Evolutionary conservation across 768 basidiomycete species (phyloP).

Genomic region (Tylopilus felleus): DNA sequence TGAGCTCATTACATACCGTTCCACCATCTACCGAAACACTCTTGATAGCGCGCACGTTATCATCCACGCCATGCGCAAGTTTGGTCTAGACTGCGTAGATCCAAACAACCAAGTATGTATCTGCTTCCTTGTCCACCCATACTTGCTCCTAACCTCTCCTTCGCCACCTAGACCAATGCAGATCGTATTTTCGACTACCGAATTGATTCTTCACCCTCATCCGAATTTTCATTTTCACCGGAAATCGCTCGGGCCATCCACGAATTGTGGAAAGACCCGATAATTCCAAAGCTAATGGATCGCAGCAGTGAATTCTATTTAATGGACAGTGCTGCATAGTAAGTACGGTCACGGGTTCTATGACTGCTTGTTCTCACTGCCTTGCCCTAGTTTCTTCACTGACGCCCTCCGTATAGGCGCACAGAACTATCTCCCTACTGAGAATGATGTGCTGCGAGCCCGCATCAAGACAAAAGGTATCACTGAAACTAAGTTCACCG

Average conservation of each 20-base stretch:
- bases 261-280: constrained; percentile 67
- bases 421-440: constrained; percentile 78
- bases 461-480: constrained; percentile 89
- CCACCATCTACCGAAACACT: constrained; percentile 81
- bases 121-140: background rate
- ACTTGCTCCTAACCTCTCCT: too few species aligned
- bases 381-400: constrained; percentile 67
- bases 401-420: constrained; percentile 81
- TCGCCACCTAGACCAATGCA: constrained; percentile 34
- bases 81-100: constrained; percentile 72
- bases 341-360: constrained; percentile 31
- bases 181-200: constrained; percentile 63
- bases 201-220: constrained; percentile 38
- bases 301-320: constrained; percentile 80
- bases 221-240: constrained; percentile 49
- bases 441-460: constrained; percentile 84
- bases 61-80: constrained; percentile 81
- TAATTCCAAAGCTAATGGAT: constrained; percentile 49
- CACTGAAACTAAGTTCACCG: constrained; percentile 77
- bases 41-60: constrained; percentile 87
- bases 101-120: constrained; percentile 53
- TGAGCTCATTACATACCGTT: constrained; percentile 73
- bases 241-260: constrained; percentile 69
- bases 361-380: background rate
- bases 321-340: constrained; percentile 93